Evolutionary conservation across 768 basidiomycete species (phyloP).

Genomic region (Podaxis carcinomalis): DNA sequence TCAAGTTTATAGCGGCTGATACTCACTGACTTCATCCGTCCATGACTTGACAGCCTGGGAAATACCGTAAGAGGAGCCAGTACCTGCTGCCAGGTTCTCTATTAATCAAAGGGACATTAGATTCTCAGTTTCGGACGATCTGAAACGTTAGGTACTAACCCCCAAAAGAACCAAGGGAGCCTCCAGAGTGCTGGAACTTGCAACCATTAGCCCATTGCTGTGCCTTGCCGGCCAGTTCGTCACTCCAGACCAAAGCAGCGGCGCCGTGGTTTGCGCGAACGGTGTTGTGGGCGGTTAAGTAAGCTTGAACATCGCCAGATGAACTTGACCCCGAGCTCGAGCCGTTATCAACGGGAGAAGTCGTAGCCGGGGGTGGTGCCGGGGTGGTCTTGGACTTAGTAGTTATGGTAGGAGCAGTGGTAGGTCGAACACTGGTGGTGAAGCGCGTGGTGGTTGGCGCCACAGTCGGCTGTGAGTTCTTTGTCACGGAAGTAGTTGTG

Average conservation of each 20-base stretch:
- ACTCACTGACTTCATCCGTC: conserved; percentile 66
- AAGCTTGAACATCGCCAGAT: conserved; percentile 44
- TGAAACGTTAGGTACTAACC: conserved; percentile 31
- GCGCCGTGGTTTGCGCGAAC: conserved; percentile 66
- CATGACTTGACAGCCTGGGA: conserved; percentile 49
- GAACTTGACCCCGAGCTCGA: conserved; percentile 19
- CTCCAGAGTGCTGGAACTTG: conserved; percentile 64
- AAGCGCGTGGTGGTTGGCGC: conserved; percentile 11
- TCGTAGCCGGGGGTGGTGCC: conserved; percentile 13
- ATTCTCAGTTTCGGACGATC: background rate
- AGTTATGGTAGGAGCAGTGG: conserved; percentile 10
- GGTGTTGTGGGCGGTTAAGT: conserved; percentile 59
- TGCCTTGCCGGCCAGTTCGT: conserved; percentile 55
- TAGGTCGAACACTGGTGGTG: conserved; percentile 12
- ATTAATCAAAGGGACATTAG: background rate
- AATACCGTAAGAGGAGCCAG: conserved; percentile 49
- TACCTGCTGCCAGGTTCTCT: conserved; percentile 77
- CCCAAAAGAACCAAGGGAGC: conserved; percentile 58
- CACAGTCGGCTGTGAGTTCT: conserved; percentile 11
- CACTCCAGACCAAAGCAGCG: conserved; percentile 56
- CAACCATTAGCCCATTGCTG: conserved; percentile 69
- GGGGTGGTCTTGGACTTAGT: conserved; percentile 3
- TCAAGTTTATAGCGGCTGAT: background rate
- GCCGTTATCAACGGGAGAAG: conserved; percentile 16
- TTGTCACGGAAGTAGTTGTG: conserved; percentile 13